phyloP scores from a whole-genome alignment of 495 filamentous ascomycete species.

The Daldinia childiae region DNA sequence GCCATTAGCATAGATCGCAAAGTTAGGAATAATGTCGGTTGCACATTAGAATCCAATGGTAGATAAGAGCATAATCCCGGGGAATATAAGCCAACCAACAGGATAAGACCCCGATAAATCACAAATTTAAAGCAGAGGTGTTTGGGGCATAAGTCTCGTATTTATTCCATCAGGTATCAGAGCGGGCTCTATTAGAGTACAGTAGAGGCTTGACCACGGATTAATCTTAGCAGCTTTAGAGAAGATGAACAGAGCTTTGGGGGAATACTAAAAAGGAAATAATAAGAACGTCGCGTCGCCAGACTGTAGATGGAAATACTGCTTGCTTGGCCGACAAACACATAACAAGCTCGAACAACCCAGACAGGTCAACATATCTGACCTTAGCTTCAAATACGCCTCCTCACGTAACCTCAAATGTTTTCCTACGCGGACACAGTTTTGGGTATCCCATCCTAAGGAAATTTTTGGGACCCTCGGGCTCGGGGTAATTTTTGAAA shows the following conservation, averaged over 20 bases:
- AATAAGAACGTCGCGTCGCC: conserved; percentile 48
- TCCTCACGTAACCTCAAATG: conserved; percentile 32
- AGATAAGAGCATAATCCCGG: conserved; percentile 5
- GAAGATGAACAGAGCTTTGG: conserved; percentile 46
- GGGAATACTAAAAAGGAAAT: conserved; percentile 53
- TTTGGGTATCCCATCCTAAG: conserved; percentile 39
- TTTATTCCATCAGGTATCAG: conserved; percentile 58
- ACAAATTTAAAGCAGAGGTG: conserved; percentile 14
- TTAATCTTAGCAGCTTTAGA: conserved; percentile 49
- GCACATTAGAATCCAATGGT: conserved; percentile 5
- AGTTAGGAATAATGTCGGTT: background rate
- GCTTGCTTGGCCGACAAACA: conserved; percentile 46
- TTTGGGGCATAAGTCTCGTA: conserved; percentile 48
- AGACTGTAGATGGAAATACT: conserved; percentile 46
- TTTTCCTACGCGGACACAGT: conserved; percentile 28
- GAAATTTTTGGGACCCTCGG: conserved; percentile 27
- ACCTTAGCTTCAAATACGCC: conserved; percentile 40
- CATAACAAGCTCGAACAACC: conserved; percentile 40
- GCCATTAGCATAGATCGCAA: conserved; percentile 39
- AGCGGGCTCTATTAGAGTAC: conserved; percentile 57
- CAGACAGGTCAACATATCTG: conserved; percentile 13
- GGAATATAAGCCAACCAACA: conserved; percentile 11
- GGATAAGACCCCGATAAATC: conserved; percentile 16
- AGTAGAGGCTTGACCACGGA: conserved; percentile 47
- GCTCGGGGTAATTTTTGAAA: conserved; percentile 34